Base-by-base conservation (phyloP, 345 rosid genomes). In the Salix koriyanagi region DNA sequence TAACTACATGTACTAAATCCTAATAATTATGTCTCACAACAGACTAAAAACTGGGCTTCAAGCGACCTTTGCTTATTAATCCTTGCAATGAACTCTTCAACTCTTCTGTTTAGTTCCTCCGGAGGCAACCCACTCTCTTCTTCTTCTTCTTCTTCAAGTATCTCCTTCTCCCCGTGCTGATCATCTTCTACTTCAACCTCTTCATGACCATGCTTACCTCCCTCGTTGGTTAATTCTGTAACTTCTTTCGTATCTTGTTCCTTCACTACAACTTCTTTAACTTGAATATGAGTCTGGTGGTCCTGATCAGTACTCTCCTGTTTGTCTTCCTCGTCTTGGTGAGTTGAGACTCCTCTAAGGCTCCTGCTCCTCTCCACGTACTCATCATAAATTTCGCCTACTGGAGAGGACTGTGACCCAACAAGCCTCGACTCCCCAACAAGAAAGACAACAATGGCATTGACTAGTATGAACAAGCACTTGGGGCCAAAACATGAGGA, bases 51-150 rank as follows among this genome's bases (percentile, higher is more conserved):
- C 60, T 77, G 80, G 10, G 75, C 83, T 85, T 91, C 92, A 66
- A 85, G 75, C 88, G 79, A 81, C 83, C 95, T 79, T 84, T 88
- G 88, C 75, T 71, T 87, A 52, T 89, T 88, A 71, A 91, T 87
- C 80, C 88, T 91, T 18, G 90, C 90, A 66, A 91, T 91, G 82
- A 91, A 91, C n/a, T 85, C 91, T 64, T 91, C 95, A 26, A 81
- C 78, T 69, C 81, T 91, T 76, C 72, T 88, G 52, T 87, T 83
- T 42, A 91, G 75, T 39, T 91, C 92, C 68, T 89, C 92, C 34
- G 77, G 66, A 5, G 82, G 75, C 83, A 83, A 71, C 13, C 72
- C 83, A 41, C 23, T 70, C 25, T 72, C 86, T 7, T 84, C 88
- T 56, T 65, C 75, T 7, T 85, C 88, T 7, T 85, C 88, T 56